Conservation (phyloP, 2,329 filamentous ascomycete genomes). For the Erysiphe pulchra region DNA sequence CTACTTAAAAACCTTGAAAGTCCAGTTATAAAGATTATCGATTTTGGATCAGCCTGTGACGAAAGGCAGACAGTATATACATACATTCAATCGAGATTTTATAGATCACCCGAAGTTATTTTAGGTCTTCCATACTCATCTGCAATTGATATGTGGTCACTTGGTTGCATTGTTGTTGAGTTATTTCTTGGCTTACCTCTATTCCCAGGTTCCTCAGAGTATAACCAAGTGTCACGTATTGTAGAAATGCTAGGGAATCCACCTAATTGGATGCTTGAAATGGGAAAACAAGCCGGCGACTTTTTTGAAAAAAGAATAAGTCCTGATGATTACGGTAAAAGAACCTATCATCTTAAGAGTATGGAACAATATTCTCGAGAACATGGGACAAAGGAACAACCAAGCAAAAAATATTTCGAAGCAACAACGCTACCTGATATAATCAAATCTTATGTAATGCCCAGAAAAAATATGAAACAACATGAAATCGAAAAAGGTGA, state of each 20-base stretch:
- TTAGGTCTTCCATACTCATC: conserved; percentile 93
- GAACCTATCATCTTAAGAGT: conserved; percentile 76
- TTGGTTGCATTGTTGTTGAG: conserved; percentile 95
- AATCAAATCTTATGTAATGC: conserved; percentile 95
- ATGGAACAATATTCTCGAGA: conserved; percentile 97
- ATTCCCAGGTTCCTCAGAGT: conserved; percentile 93
- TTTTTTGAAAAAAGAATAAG: conserved; percentile 76
- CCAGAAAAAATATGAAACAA: conserved; percentile 97
- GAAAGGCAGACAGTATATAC: conserved; percentile 97
- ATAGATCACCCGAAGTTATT: conserved; percentile 85
- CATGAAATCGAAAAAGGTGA: conserved; percentile 86
- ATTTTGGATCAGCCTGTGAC: conserved; percentile 95
- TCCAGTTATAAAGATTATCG: conserved; percentile 98
- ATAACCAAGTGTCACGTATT: conserved; percentile 92
- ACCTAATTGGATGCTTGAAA: conserved; percentile 96
- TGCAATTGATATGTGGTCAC: conserved; percentile 98
- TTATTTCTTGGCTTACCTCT: conserved; percentile 82
- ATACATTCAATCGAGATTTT: conserved; percentile 96
- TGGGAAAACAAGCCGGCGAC: conserved; percentile 90
- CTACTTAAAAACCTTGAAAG: conserved; percentile 93
- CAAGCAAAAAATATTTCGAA: conserved; percentile 98
- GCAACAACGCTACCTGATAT: conserved; percentile 87
- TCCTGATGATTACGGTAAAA: conserved; percentile 74
- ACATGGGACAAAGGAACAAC: conserved; percentile 89
- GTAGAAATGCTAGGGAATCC: conserved; percentile 95